Conservation (phyloP, 202 grass and related monocot genomes). For the Dendrocalamus latiflorus region DNA sequence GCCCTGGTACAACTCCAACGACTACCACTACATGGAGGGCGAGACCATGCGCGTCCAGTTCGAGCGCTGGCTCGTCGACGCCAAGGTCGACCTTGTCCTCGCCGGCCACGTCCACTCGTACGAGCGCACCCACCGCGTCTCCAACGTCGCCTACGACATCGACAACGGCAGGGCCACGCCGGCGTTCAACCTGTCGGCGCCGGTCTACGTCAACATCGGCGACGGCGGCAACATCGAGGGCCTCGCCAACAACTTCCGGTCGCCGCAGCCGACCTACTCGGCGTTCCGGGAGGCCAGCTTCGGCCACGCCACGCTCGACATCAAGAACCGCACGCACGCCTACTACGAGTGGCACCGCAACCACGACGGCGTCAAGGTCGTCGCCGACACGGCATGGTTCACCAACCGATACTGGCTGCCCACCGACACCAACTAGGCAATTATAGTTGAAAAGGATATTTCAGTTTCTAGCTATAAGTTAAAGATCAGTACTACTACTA, state of each 20-base stretch:
- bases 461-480: no score
- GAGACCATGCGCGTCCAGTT: conserved; percentile 89
- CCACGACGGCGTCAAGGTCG: conserved; percentile 37
- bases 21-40: no score
- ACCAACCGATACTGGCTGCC: conserved; percentile 42
- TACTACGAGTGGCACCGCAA: conserved; percentile 54
- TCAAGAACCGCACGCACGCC: conserved; percentile 61
- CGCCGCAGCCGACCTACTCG: no score
- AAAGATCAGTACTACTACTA: no score
- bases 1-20: no score
- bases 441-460: no score
- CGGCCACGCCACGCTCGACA: conserved; percentile 46
- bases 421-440: neutral
- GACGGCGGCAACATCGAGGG: no score
- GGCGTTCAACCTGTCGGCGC: neutral
- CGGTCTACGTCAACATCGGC: conserved; percentile 64
- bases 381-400: conserved; percentile 45
- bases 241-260: no score
- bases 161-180: conserved; percentile 39
- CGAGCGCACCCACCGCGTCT: conserved; percentile 66
- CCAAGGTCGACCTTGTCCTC: conserved; percentile 68
- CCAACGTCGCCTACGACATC: conserved; percentile 54
- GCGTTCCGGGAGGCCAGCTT: conserved; percentile 61
- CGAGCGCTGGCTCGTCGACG: conserved; percentile 62
- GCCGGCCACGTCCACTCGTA: conserved; percentile 79